A percentile compares a stretch with the other conserved stretches of the same genome.
Conservation (phyloP, 1,284 basidiomycete species). For the Cutaneotrichosporon sp. region DNA sequence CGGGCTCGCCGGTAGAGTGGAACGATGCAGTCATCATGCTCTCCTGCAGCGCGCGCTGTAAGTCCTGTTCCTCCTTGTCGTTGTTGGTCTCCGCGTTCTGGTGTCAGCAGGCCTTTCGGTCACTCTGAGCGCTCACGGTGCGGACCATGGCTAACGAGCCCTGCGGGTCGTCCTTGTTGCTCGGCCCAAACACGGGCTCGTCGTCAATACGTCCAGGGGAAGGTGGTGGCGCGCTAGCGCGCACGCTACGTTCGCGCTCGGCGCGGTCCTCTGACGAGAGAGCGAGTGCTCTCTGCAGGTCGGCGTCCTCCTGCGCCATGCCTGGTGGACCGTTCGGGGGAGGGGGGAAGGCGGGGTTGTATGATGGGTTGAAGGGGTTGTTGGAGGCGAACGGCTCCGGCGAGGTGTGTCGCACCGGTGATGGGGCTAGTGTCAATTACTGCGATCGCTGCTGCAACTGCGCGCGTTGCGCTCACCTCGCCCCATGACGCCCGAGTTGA, state of each 20-base stretch:
- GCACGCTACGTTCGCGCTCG: slow-evolving; percentile 38
- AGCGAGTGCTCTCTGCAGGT: slow-evolving; percentile 28
- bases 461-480: neutral
- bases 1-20: slow-evolving; percentile 32
- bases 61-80: slow-evolving; percentile 46
- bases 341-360: slow-evolving; percentile 59
- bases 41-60: slow-evolving; percentile 47
- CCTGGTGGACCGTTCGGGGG: slow-evolving; percentile 4
- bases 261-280: slow-evolving; percentile 21
- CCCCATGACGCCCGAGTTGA: neutral
- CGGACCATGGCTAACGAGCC: slow-evolving; percentile 35
- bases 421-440: slow-evolving; percentile 2
- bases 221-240: slow-evolving; percentile 46
- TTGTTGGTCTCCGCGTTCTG: slow-evolving; percentile 17
- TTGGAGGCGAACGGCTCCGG: slow-evolving; percentile 12
- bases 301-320: slow-evolving; percentile 24
- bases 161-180: slow-evolving; percentile 37
- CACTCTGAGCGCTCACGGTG: neutral
- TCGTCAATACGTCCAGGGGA: slow-evolving; percentile 26
- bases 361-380: slow-evolving; percentile 40
- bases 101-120: neutral
- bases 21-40: slow-evolving; percentile 51
- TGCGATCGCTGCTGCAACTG: neutral
- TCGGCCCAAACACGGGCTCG: slow-evolving; percentile 41
- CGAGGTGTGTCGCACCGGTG: neutral